Evolutionary conservation across 495 filamentous ascomycete genomes (phyloP), one percentile per base, ranked within the genome.

Genomic region (Aspergillus funiculosus): DNA sequence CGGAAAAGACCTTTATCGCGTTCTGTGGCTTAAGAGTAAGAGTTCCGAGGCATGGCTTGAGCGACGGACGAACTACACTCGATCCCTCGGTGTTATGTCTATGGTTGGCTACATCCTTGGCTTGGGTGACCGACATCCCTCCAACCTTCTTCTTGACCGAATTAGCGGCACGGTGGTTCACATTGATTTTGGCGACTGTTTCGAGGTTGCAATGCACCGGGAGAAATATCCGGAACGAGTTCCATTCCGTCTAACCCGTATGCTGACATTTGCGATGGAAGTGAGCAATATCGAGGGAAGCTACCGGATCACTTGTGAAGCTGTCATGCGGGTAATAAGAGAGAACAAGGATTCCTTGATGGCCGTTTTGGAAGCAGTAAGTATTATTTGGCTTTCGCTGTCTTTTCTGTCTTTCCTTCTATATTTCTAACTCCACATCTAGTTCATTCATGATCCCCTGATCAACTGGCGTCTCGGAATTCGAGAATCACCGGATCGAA

Each of bases 251-350:
- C 76, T 99, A 13, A 99, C 92, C 9, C 78, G 92, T 44, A 99
- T 99, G 92, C 77, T 99, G 62, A 99, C 92, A 0, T 97, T 94
- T 57, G 92, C 94, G 4, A 99, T 99, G 92, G 92, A 99, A 67
- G 89, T 97, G 22, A 94, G 87, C 73, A 99, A 99, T 60, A 96
- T 99, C 40, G 92, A 97, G 59, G 92, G 92, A 56, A 94, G 87
- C 68, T 99, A 94, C 73, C 82, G 94, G 17, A 95, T 92, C 38
- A 95, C 91, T 8, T 97, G 89, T 53, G 94, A 99, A 62, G 89
- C 94, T 52, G 94, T 97, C 22, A 99, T 99, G 92, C 80, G 94
- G 42, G 90, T 99, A 5, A 72, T 99, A 53, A 72, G 92, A 5
- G 89, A 90, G 46, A 97, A 97, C 66, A 97, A 99, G 61, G 92